phyloP scores from a whole-genome alignment of 768 basidiomycete species.

The Lactarius tabidus region DNA sequence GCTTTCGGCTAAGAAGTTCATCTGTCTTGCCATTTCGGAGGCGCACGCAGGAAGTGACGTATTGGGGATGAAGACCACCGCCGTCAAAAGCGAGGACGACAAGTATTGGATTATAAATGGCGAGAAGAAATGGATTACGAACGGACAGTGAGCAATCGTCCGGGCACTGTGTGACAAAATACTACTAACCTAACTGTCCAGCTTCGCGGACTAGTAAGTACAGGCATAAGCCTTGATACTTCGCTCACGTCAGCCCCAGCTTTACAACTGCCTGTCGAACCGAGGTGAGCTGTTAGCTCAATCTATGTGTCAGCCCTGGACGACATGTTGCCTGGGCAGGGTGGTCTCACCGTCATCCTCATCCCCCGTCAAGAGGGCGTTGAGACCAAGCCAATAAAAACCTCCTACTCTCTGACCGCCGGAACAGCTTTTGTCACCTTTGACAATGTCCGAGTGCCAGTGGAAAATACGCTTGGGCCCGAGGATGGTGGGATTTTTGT shows the following conservation, averaged over 20 bases:
- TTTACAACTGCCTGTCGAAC: slow-evolving; percentile 78
- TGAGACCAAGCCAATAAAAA: slow-evolving; percentile 82
- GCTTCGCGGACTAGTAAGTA: slow-evolving; percentile 40
- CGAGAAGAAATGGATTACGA: slow-evolving; percentile 85
- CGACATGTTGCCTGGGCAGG: slow-evolving; percentile 19
- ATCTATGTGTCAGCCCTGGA: slow-evolving; percentile 32
- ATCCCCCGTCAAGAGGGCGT: slow-evolving; percentile 79
- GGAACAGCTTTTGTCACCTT: slow-evolving; percentile 82
- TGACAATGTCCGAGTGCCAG: slow-evolving; percentile 81
- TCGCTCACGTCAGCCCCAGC: slow-evolving; percentile 23
- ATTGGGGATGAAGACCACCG: slow-evolving; percentile 72
- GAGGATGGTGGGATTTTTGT: slow-evolving; percentile 72
- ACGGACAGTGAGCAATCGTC: slow-evolving; percentile 48
- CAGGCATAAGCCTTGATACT: background rate
- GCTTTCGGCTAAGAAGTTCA: slow-evolving; percentile 73
- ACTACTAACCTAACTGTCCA: slow-evolving; percentile 20
- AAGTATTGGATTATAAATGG: slow-evolving; percentile 84
- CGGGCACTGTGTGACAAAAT: background rate
- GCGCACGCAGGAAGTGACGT: slow-evolving; percentile 88
- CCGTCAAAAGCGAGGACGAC: slow-evolving; percentile 76
- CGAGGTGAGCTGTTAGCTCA: slow-evolving; percentile 32
- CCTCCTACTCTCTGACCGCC: slow-evolving; percentile 79
- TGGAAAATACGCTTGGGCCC: slow-evolving; percentile 79
- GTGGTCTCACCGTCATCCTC: slow-evolving; percentile 82
- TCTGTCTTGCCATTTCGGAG: slow-evolving; percentile 84